A percentile compares a stretch with the other conserved stretches of the same genome.
Conservation (phyloP, 1,284 basidiomycete genomes). For the Grifola frondosa region DNA sequence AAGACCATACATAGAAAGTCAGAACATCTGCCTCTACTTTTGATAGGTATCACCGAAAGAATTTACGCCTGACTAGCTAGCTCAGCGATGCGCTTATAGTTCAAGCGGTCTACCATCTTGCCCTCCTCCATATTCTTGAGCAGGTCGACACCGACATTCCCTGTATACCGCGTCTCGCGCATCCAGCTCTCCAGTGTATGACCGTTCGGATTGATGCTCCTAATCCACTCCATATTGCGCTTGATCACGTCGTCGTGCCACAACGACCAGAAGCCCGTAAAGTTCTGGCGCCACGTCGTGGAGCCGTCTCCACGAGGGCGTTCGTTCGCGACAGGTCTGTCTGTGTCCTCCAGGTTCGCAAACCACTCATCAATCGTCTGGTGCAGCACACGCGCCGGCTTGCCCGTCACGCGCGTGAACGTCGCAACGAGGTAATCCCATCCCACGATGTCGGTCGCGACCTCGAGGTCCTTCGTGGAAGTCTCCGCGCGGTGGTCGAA, state of each 20-base stretch:
- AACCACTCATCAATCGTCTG: constrained; percentile 43
- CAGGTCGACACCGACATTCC: constrained; percentile 2
- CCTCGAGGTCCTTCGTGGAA: constrained; percentile 41
- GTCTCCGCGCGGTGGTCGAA: constrained; percentile 43
- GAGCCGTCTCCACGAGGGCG: constrained; percentile 21
- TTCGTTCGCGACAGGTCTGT: constrained; percentile 35
- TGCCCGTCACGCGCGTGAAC: constrained; percentile 45
- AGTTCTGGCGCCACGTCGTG: constrained; percentile 38
- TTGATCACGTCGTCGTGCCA: constrained; percentile 41
- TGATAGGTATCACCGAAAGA: too few relatives aligned
- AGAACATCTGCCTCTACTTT: too few relatives aligned
- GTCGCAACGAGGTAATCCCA: constrained; percentile 43
- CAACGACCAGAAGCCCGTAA: constrained; percentile 38
- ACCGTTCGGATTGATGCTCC: constrained; percentile 34
- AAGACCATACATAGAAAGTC: too few relatives aligned
- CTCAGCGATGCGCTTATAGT: too few relatives aligned
- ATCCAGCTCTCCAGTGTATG: constrained; percentile 26
- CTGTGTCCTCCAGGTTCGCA: constrained; percentile 29
- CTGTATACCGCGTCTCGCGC: constrained; percentile 17
- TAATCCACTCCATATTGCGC: constrained; percentile 41
- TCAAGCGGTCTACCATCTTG: too few relatives aligned
- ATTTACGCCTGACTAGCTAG: too few relatives aligned
- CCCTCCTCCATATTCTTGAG: constrained; percentile 16
- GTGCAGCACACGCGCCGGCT: constrained; percentile 37
- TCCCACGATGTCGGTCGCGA: constrained; percentile 43